Percentiles rank a stretch among this genome's conserved stretches.
phyloP scores from a whole-genome alignment of 1,139 yeast genomes.

The Hanseniaspora uvarum region DNA sequence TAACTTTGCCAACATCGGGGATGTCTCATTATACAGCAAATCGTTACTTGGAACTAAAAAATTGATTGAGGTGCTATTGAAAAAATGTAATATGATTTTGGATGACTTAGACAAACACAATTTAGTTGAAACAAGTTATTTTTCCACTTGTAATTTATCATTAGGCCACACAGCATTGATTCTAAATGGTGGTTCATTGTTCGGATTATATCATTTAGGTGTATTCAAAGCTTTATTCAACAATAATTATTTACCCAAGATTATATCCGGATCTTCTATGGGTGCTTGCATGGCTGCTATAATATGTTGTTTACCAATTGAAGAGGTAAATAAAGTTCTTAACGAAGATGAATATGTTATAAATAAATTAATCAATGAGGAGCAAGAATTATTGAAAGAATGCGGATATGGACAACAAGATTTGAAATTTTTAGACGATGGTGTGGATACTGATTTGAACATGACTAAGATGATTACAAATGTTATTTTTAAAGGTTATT shows the following conservation, averaged over 20 bases:
- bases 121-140: slow-evolving; percentile 49
- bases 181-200: slow-evolving; percentile 86
- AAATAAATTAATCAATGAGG: slow-evolving; percentile 28
- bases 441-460: slow-evolving; percentile 55
- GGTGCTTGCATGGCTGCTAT: slow-evolving; percentile 89
- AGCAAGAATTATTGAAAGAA: slow-evolving; percentile 35
- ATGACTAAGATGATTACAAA: slow-evolving; percentile 59
- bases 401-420: slow-evolving; percentile 39
- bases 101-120: slow-evolving; percentile 37
- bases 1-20: slow-evolving; percentile 85
- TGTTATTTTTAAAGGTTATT: slow-evolving; percentile 63
- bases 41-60: slow-evolving; percentile 81
- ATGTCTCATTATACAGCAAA: slow-evolving; percentile 64
- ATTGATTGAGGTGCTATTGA: slow-evolving; percentile 75
- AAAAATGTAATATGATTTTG: slow-evolving; percentile 63
- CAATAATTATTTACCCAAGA: slow-evolving; percentile 67
- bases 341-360: slow-evolving; percentile 10
- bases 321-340: slow-evolving; percentile 25
- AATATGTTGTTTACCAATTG: slow-evolving; percentile 54
- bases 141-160: slow-evolving; percentile 82
- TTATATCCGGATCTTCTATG: slow-evolving; percentile 86
- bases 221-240: slow-evolving; percentile 71
- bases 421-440: slow-evolving; percentile 39
- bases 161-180: slow-evolving; percentile 84
- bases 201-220: slow-evolving; percentile 88